Conservation (phyloP, 306 rosid species). For the Cucurbita ficifolia region DNA sequence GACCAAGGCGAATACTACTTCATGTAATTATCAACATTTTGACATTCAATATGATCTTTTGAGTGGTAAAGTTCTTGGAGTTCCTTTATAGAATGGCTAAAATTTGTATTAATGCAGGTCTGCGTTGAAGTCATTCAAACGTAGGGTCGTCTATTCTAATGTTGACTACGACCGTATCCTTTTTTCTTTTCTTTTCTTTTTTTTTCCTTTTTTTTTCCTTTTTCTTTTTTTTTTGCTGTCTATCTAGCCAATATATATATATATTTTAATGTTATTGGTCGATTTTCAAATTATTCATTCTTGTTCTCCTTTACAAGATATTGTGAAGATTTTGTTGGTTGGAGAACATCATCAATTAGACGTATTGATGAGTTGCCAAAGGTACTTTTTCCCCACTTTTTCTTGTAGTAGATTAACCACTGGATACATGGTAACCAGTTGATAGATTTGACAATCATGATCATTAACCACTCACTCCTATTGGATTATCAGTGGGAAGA, state of each 20-base stretch:
- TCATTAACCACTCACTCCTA: not conserved
- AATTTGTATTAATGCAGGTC: conserved; percentile 47
- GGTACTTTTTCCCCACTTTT: conserved; percentile 31
- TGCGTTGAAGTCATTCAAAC: conserved; percentile 61
- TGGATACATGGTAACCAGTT: not conserved
- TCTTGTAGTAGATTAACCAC: conserved; percentile 6
- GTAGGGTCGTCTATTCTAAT: conserved; percentile 70
- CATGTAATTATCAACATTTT: conserved; percentile 38
- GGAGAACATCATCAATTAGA: conserved; percentile 92
- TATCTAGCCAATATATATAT: not conserved
- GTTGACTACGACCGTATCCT: conserved; percentile 91
- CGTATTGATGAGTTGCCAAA: conserved; percentile 69
- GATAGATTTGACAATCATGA: not conserved
- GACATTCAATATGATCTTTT: not conserved
- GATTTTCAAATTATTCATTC: not conserved
- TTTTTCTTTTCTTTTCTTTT: too few relatives aligned
- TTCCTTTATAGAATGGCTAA: not conserved
- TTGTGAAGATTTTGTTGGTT: conserved; percentile 74
- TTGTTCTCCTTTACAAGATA: conserved; percentile 29
- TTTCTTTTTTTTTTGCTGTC: not conserved
- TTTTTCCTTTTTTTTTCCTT: too few relatives aligned
- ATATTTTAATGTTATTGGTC: not conserved
- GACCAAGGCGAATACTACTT: conserved; percentile 49
- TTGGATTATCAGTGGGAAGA: conserved; percentile 64
- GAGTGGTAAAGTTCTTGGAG: conserved; percentile 5